A percentile compares a stretch with the other conserved stretches of the same genome.
Conservation (phyloP, 495 filamentous ascomycete species). For the Talaromyces wortmannii region DNA sequence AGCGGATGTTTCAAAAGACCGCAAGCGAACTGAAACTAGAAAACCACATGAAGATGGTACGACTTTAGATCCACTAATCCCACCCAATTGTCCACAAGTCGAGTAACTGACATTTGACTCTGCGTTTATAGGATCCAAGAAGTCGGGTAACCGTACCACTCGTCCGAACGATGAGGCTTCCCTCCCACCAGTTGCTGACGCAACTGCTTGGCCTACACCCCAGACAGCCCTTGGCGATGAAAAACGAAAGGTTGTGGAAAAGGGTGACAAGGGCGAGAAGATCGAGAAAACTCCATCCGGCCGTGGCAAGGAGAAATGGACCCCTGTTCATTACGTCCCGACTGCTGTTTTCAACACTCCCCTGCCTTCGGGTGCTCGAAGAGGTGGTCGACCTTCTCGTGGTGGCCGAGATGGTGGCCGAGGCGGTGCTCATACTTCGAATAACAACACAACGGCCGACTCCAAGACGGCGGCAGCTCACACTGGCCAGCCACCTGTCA, state of each 20-base stretch:
- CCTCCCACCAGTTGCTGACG: slow-evolving; percentile 60
- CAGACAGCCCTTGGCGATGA: slow-evolving; percentile 69
- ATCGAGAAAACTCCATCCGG: slow-evolving; percentile 50
- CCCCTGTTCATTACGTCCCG: slow-evolving; percentile 64
- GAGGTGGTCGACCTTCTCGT: slow-evolving; percentile 49
- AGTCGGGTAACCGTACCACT: slow-evolving; percentile 22
- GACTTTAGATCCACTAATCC: neutral
- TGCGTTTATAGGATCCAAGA: slow-evolving; percentile 8
- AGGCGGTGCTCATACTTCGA: slow-evolving; percentile 38
- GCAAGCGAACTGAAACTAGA: slow-evolving; percentile 34
- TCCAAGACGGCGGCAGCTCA: slow-evolving; percentile 21
- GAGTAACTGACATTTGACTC: neutral
- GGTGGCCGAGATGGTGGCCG: slow-evolving; percentile 48
- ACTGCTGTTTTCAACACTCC: slow-evolving; percentile 78
- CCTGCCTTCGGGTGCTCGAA: slow-evolving; percentile 55
- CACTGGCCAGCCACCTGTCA: slow-evolving; percentile 11
- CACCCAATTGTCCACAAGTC: neutral
- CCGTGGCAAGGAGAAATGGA: slow-evolving; percentile 66
- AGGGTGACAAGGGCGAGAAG: slow-evolving; percentile 60
- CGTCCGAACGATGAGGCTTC: slow-evolving; percentile 35
- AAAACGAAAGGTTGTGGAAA: slow-evolving; percentile 60
- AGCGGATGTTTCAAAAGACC: slow-evolving; percentile 24
- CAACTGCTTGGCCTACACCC: slow-evolving; percentile 83
- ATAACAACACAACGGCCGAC: slow-evolving; percentile 16
- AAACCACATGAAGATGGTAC: slow-evolving; percentile 37